phyloP scores from a whole-genome alignment of 192 early-diverging fungal genomes.

The Backusella tuberculispora region DNA sequence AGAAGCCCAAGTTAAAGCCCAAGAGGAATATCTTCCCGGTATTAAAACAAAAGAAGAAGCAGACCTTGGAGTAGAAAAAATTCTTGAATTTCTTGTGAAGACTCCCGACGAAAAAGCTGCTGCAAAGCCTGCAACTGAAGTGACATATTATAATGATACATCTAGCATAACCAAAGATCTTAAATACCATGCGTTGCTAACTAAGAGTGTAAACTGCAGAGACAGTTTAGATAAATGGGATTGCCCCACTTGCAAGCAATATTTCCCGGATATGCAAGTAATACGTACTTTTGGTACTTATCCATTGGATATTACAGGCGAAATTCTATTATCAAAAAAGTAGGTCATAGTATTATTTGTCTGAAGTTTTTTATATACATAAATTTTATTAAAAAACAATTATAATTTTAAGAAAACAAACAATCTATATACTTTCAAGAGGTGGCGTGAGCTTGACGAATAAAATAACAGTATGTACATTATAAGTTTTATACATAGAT shows the following conservation, averaged over 20 bases:
- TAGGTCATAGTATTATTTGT: neutral
- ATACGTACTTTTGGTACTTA: constrained; percentile 1
- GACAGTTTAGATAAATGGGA: constrained; percentile 13
- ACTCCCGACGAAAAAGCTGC: neutral
- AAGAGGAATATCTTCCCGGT: neutral
- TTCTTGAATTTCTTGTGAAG: neutral
- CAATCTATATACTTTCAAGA: neutral
- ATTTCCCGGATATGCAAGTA: neutral
- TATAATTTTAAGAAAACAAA: neutral
- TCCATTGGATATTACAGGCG: neutral
- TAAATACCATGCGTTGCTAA: neutral
- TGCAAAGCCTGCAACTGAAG: neutral
- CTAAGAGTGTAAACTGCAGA: constrained; percentile 3
- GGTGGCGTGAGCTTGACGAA: neutral
- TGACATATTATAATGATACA: neutral
- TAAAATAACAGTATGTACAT: constrained; percentile 8
- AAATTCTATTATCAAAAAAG: neutral
- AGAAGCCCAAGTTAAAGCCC: neutral
- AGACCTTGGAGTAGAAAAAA: neutral
- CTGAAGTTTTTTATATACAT: neutral
- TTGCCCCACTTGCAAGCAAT: neutral
- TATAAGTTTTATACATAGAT: neutral
- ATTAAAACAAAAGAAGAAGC: constrained; percentile 3
- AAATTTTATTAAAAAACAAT: neutral
- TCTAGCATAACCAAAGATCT: neutral